Evolutionary conservation across 2,329 filamentous ascomycete species (phyloP).

Genomic region (Fusarium decemcellulare): DNA sequence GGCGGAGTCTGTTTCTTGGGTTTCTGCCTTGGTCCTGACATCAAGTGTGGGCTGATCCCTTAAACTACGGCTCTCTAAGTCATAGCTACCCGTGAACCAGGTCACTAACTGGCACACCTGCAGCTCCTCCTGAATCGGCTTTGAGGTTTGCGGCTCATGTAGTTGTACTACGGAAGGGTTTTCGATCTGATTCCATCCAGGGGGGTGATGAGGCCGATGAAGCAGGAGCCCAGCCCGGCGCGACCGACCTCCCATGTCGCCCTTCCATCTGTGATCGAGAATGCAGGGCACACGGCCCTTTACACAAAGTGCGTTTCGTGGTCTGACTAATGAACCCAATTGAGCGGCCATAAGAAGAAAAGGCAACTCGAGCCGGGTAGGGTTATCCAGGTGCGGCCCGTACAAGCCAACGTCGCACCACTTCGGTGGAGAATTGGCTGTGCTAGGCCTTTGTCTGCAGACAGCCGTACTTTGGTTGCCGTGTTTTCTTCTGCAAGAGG

Average conservation of each 20-base stretch:
- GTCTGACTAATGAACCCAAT: not conserved
- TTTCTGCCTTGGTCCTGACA: not conserved
- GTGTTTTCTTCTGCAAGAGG: not conserved
- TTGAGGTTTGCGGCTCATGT: not conserved
- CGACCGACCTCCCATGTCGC: not conserved
- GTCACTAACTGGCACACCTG: too few species aligned
- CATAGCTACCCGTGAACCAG: not conserved
- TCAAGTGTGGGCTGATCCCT: not conserved
- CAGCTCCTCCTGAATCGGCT: not conserved
- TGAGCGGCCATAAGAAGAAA: not conserved
- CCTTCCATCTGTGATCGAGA: not conserved
- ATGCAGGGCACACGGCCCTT: not conserved
- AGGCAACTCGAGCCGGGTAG: constrained; percentile 30
- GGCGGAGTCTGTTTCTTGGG: not conserved
- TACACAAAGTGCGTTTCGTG: not conserved
- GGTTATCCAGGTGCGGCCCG: not conserved
- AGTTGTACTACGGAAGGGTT: not conserved
- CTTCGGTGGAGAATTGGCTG: not conserved
- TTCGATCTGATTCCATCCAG: not conserved
- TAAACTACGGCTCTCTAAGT: not conserved
- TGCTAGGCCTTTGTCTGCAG: constrained; percentile 3
- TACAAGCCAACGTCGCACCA: constrained; percentile 5
- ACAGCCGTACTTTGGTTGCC: constrained; percentile 7
- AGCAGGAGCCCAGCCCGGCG: constrained; percentile 7
- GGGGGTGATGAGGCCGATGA: constrained; percentile 7